Base-by-base conservation (phyloP, 139 green algal genomes). In the Desmodesmus armatus region DNA sequence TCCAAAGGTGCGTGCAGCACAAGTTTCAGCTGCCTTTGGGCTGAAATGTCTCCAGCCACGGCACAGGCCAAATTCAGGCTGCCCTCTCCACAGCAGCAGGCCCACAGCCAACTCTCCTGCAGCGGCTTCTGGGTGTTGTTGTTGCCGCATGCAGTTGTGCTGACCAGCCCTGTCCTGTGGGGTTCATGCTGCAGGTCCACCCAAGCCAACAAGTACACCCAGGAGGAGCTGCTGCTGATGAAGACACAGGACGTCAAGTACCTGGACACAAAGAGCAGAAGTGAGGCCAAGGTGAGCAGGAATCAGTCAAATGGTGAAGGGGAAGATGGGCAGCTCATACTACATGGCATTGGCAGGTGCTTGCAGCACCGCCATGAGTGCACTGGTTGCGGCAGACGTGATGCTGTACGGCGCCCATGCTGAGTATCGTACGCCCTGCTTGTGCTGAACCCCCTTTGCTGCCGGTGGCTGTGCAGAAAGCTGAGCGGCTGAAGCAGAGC, bases 201-300 rank as follows among this genome's bases (percentile, higher is more conserved):
- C 0, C 66, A 96, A 71, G 85, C 92, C 37, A 98, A 98, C 89
- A 97, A 98, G 88, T 98, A 99, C 91, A 94, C 84, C 7, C 91
- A 96, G 86, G 92, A 98, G 41, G 91, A 99, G 93, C 89, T 99
- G 62, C 78, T 70, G 25, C 84, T 99, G 58, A 99, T 99, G 97
- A 95, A 94, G 73, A 98, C 92, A 1, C 97, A 99, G 84, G 97
- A 99, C 84, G 87, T 94, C 0, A 91, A 90, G 40, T 99, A 99
- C 86, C 78, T 99, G 0, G 73, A 70, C 9, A 79, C 94, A 40
- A 96, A 98, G 88, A 90, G 92, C 17, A 91, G 93, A 58, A 78
- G 86, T 27, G 95, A 99, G 76, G 88, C 90, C 33, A 91, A 95
- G 93, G 93, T 96, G 76, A n/a, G 77, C 63, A 37, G 9, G 23